These are phyloP conservation scores for Colletotrichum cordylinicola DNA, from an alignment of 2,329 filamentous ascomycete species.

Conservation along the genomic window DNA sequence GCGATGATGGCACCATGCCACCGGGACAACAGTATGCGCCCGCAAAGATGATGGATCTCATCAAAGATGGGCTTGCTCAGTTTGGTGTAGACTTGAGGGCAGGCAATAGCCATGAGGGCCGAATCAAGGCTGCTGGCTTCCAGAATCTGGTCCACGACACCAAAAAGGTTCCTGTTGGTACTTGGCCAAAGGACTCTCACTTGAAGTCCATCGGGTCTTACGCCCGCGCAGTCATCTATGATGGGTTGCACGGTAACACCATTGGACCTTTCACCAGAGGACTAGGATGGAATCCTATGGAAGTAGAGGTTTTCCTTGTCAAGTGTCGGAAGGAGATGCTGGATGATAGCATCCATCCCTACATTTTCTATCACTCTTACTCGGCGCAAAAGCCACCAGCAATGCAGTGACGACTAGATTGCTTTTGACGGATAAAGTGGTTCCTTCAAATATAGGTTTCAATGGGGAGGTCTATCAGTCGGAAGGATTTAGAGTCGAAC, in stretches of 20 bases:
- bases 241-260: constrained; percentile 25
- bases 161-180: constrained; percentile 32
- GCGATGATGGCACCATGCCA: constrained; percentile 45
- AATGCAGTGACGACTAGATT: background rate
- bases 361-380: constrained; percentile 31
- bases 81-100: constrained; percentile 33
- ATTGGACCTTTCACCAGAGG: constrained; percentile 32
- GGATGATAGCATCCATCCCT: constrained; percentile 31
- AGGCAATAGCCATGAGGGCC: constrained; percentile 35
- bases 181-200: constrained; percentile 44
- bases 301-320: constrained; percentile 29
- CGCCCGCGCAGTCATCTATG: constrained; percentile 25
- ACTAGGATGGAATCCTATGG: constrained; percentile 29
- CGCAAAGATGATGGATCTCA: constrained; percentile 34
- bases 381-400: constrained; percentile 30
- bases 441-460: background rate
- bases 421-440: background rate
- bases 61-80: constrained; percentile 33
- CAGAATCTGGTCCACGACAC: constrained; percentile 29
- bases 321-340: constrained; percentile 30
- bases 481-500: background rate
- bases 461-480: background rate
- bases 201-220: constrained; percentile 43
- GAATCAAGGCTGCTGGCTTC: constrained; percentile 26
- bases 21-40: constrained; percentile 21